A percentile compares a stretch with the other conserved stretches of the same genome.
Evolutionary conservation across 192 early-diverging fungal species (phyloP).

Genomic region (Coemansia sp.): DNA sequence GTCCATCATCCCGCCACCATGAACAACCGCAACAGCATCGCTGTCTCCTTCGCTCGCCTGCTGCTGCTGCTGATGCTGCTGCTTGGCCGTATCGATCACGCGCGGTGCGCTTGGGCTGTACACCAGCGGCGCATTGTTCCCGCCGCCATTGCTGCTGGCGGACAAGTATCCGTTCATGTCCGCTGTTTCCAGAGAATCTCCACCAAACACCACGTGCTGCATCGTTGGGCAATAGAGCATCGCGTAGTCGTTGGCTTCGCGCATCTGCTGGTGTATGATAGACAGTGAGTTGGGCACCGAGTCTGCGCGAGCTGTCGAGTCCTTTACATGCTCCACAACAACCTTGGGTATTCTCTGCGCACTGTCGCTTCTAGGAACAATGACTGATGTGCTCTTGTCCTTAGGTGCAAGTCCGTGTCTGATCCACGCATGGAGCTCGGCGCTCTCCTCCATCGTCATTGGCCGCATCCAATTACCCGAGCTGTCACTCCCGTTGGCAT

Average conservation of each 20-base stretch:
- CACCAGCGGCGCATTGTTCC: background rate
- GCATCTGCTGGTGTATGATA: slow-evolving; percentile 12
- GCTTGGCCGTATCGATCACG: slow-evolving; percentile 18
- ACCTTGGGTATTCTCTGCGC: too few species aligned
- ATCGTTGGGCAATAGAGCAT: slow-evolving; percentile 53
- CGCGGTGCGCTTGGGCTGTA: slow-evolving; percentile 17
- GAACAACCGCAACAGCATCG: background rate
- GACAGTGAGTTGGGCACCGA: slow-evolving; percentile 22
- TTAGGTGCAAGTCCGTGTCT: slow-evolving; percentile 17
- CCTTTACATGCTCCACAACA: too few species aligned
- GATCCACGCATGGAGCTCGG: slow-evolving; percentile 46
- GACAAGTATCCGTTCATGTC: background rate
- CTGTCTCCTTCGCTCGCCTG: background rate
- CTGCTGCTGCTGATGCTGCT: background rate
- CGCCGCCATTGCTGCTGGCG: background rate
- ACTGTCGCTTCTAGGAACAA: background rate
- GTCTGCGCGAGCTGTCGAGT: background rate
- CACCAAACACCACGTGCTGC: slow-evolving; percentile 48
- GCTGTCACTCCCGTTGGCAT: slow-evolving; percentile 5
- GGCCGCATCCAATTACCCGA: slow-evolving; percentile 32
- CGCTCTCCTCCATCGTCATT: slow-evolving; percentile 52
- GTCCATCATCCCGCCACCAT: slow-evolving; percentile 2
- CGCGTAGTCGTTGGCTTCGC: slow-evolving; percentile 22
- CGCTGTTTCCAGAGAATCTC: slow-evolving; percentile 15
- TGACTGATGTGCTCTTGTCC: background rate